phyloP scores from a whole-genome alignment of 73 alveolate species.

The Stentor roeselii region DNA sequence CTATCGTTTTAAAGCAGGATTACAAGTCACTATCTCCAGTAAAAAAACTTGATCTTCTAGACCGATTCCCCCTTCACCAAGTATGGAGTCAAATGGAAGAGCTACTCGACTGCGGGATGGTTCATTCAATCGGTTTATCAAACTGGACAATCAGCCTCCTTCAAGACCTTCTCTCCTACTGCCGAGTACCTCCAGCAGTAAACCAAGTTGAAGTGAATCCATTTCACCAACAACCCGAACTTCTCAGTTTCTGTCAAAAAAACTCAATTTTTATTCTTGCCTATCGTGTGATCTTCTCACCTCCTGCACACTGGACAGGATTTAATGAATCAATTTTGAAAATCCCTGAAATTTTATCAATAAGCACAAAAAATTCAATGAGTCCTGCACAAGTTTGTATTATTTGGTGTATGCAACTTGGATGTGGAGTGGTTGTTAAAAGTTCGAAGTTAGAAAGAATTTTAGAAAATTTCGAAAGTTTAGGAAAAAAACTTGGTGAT shows the following conservation, averaged over 20 bases:
- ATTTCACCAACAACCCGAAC: slow-evolving; percentile 36
- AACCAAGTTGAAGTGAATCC: slow-evolving; percentile 76
- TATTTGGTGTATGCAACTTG: slow-evolving; percentile 60
- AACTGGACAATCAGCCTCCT: slow-evolving; percentile 55
- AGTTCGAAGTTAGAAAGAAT: slow-evolving; percentile 56
- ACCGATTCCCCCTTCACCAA: slow-evolving; percentile 18
- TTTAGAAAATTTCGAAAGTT: slow-evolving; percentile 58
- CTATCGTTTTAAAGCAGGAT: slow-evolving; percentile 39
- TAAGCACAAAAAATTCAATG: background rate
- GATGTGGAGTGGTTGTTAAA: slow-evolving; percentile 70
- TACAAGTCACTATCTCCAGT: slow-evolving; percentile 12
- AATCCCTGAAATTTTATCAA: background rate
- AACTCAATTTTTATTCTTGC: slow-evolving; percentile 46
- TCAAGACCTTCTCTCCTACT: slow-evolving; percentile 53
- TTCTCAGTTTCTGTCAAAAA: slow-evolving; percentile 38
- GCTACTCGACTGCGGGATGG: slow-evolving; percentile 45
- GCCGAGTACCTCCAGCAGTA: slow-evolving; percentile 59
- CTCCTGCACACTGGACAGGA: slow-evolving; percentile 22
- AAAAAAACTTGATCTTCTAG: background rate
- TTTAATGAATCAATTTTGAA: background rate
- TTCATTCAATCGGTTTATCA: slow-evolving; percentile 65
- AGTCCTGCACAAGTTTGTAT: background rate
- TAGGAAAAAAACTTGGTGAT: slow-evolving; percentile 42
- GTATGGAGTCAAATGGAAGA: slow-evolving; percentile 73
- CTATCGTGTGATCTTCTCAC: slow-evolving; percentile 64